These are phyloP conservation scores for Didymella pomorum DNA, from an alignment of 2,329 filamentous ascomycete genomes.

Conservation along the genomic window DNA sequence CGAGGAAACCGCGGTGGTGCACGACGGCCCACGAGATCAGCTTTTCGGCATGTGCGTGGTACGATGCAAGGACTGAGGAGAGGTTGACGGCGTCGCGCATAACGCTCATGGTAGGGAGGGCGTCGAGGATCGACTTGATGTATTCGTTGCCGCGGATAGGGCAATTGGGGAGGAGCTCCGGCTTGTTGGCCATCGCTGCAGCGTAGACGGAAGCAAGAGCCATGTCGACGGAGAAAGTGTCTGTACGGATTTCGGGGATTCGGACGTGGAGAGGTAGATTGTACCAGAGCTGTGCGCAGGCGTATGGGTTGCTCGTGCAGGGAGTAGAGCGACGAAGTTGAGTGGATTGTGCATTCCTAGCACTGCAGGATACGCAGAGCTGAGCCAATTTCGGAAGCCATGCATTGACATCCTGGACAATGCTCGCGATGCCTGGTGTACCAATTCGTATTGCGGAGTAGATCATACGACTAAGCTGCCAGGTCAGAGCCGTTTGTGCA, in stretches of 20 bases:
- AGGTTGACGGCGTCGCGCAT: slow-evolving; percentile 31
- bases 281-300: slow-evolving; percentile 38
- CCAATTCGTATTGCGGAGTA: slow-evolving; percentile 23
- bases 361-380: slow-evolving; percentile 39
- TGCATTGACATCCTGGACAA: slow-evolving; percentile 25
- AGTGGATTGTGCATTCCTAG: slow-evolving; percentile 19
- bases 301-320: slow-evolving; percentile 22
- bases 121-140: slow-evolving; percentile 34
- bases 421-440: slow-evolving; percentile 19
- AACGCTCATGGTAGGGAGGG: slow-evolving; percentile 33
- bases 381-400: slow-evolving; percentile 9
- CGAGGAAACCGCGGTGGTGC: slow-evolving; percentile 41
- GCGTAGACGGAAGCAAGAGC: slow-evolving; percentile 40
- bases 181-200: slow-evolving; percentile 28
- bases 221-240: slow-evolving; percentile 42
- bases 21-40: slow-evolving; percentile 44
- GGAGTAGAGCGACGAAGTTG: slow-evolving; percentile 36
- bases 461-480: slow-evolving; percentile 38
- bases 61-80: slow-evolving; percentile 23
- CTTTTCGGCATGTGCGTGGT: slow-evolving; percentile 34
- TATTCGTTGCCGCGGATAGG: slow-evolving; percentile 26
- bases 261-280: slow-evolving; percentile 37
- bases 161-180: slow-evolving; percentile 41
- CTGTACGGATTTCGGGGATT: slow-evolving; percentile 42
- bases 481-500: slow-evolving; percentile 28